These are phyloP conservation scores for Chlorella sorokiniana DNA, from an alignment of 139 green algal species.

Conservation along the genomic window DNA sequence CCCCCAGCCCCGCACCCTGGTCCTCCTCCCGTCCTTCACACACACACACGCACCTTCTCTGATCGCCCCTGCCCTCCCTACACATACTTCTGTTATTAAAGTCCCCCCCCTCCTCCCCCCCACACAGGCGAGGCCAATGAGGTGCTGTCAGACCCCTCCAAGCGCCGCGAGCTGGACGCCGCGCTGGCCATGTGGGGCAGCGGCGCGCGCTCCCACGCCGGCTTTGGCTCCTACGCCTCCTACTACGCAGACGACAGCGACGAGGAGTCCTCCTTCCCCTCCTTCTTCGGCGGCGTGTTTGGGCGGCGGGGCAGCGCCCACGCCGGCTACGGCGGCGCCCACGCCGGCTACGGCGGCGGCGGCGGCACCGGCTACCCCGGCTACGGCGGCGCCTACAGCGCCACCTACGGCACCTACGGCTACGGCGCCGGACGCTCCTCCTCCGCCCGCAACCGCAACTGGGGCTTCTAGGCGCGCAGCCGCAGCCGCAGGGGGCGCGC, in stretches of 20 bases:
- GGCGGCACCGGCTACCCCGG: not conserved
- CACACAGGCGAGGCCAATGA: constrained; percentile 18
- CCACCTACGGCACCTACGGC: not conserved
- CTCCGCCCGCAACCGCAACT: not conserved
- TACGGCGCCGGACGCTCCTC: not conserved
- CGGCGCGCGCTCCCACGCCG: not conserved
- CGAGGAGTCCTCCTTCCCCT: not conserved
- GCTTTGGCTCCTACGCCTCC: not conserved
- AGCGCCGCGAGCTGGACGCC: constrained; percentile 10
- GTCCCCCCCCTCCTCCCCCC: not conserved
- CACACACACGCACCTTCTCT: no score
- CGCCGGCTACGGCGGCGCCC: not conserved
- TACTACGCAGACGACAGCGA: not conserved
- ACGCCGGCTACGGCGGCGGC: not conserved
- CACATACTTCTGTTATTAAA: not conserved
- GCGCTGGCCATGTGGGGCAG: not conserved
- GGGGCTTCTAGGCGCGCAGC: not conserved
- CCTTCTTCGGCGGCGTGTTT: not conserved
- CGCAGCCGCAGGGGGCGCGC: no score
- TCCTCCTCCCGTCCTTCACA: no score
- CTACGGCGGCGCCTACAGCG: not conserved
- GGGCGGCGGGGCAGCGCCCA: not conserved
- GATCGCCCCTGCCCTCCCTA: not conserved
- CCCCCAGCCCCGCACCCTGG: not conserved
- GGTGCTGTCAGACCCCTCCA: constrained; percentile 20